Evolutionary conservation across 2,329 filamentous ascomycete genomes (phyloP), one percentile per base, ranked within the genome.

Genomic region (Thermothelomyces thermophilus): DNA sequence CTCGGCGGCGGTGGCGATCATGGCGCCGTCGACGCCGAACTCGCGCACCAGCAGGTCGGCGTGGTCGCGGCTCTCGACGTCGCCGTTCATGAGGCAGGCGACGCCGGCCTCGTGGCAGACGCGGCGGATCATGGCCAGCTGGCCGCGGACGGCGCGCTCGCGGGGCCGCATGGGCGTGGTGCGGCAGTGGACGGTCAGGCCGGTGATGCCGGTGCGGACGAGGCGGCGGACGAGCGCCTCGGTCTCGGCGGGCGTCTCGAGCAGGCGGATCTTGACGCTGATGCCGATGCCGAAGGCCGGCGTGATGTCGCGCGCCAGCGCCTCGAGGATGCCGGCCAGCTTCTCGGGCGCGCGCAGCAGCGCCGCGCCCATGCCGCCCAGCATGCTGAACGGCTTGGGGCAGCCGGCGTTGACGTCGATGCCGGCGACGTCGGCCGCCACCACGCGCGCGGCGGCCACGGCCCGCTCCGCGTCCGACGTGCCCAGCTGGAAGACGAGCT

Each of bases 341-440:
- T 80, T 82, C 57, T 97, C 90, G 0, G 93, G 91, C 0, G 86
- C 91, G 59, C 80, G 81, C 14, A 98, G 77, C 17, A 98, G 77
- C 1, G 90, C 91, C 0, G 93, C 93, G 42, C 93, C 93, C 93
- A 98, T 98, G 42, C 93, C 93, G 53, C 90, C 90, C 55, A 79
- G 80, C 2, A 91, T 95, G 63, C 87, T 95, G 69, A 98, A 98
- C 0, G 91, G 87, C 68, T 98, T 98, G 0, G 93, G 93, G 64
- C 93, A 98, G n/a, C 93, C 93, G 0, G 93, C 90, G 66, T 98
- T 98, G 55, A 98, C 86, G 66, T 97, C 93, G 60, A 98, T 96
- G 53, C 93, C 93, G 0, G 84, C 83, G 3, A 98, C 93, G 68
- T 97, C 89, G 11, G 73, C 78, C 0, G 90, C 93, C 17, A 98